Conservation (phyloP, 108 stramenopile species). For the Aurantiochytrium sp. region DNA sequence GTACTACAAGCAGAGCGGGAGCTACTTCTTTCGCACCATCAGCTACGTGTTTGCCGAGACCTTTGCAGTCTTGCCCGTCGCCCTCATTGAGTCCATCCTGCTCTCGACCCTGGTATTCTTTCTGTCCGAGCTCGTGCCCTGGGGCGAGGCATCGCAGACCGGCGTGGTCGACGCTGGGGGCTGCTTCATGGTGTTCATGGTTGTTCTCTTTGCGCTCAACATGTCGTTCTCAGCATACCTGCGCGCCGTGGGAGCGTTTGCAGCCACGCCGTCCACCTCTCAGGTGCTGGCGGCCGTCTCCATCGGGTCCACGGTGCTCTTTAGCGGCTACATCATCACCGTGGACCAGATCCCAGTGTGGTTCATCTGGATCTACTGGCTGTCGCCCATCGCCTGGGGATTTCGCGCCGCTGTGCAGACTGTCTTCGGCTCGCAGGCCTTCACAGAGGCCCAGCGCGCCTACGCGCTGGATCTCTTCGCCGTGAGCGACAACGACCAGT, state of each 20-base stretch:
- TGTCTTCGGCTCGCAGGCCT: background rate
- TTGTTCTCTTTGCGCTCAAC: background rate
- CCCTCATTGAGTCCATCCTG: slow-evolving; percentile 53
- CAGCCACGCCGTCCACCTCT: slow-evolving; percentile 43
- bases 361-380: slow-evolving; percentile 23
- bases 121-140: slow-evolving; percentile 37
- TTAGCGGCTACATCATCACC: slow-evolving; percentile 54
- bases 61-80: background rate
- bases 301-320: slow-evolving; percentile 49
- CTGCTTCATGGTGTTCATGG: background rate
- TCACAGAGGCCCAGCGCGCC: background rate
- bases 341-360: background rate
- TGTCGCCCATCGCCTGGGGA: slow-evolving; percentile 15
- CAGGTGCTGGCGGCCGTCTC: slow-evolving; percentile 38
- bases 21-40: slow-evolving; percentile 55
- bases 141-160: background rate
- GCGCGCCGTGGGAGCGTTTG: slow-evolving; percentile 34
- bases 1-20: slow-evolving; percentile 49
- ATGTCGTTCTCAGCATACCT: background rate
- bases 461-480: background rate
- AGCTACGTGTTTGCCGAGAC: background rate
- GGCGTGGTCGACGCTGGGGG: background rate
- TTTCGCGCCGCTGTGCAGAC: background rate
- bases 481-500: background rate
- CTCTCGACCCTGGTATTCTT: slow-evolving; percentile 62